Conservation (phyloP, 805 yeast genomes). For the Sugiyamaella marilandica region DNA sequence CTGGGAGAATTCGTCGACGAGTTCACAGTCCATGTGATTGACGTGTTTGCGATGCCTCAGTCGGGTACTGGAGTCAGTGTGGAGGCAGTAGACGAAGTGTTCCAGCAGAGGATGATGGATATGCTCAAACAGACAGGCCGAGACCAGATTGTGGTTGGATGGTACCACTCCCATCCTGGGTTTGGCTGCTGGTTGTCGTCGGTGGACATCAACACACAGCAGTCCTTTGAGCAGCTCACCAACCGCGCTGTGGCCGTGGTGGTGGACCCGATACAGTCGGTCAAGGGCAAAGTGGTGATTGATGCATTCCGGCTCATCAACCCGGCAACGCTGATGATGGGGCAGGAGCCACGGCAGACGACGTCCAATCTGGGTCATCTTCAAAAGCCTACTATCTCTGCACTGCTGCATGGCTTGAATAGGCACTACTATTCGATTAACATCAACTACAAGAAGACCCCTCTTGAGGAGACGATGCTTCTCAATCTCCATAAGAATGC, state of each 20-base stretch:
- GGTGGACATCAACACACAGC: constrained; percentile 97
- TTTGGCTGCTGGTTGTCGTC: constrained; percentile 99
- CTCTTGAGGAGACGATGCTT: constrained; percentile 88
- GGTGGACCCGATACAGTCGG: constrained; percentile 97
- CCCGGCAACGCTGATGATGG: constrained; percentile 82
- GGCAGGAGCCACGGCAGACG: constrained; percentile 96
- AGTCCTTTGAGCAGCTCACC: constrained; percentile 93
- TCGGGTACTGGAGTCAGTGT: constrained; percentile 94
- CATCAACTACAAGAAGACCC: constrained; percentile 90
- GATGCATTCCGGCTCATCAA: constrained; percentile 96
- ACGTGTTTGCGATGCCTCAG: constrained; percentile 99
- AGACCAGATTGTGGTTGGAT: constrained; percentile 98
- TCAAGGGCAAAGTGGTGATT: constrained; percentile 96
- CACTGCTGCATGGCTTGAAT: constrained; percentile 92
- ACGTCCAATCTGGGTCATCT: constrained; percentile 93
- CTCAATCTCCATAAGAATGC: constrained; percentile 89
- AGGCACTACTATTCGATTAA: constrained; percentile 94
- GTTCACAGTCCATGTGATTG: constrained; percentile 93
- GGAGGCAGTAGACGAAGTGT: constrained; percentile 98
- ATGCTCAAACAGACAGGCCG: constrained; percentile 99
- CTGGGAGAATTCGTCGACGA: constrained; percentile 97
- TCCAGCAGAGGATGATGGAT: constrained; percentile 99
- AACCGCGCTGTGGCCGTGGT: constrained; percentile 97
- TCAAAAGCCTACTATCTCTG: constrained; percentile 95
- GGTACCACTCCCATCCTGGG: constrained; percentile 99